Conservation (phyloP, 768 basidiomycete genomes). For the Calocybe gangraenosa region DNA sequence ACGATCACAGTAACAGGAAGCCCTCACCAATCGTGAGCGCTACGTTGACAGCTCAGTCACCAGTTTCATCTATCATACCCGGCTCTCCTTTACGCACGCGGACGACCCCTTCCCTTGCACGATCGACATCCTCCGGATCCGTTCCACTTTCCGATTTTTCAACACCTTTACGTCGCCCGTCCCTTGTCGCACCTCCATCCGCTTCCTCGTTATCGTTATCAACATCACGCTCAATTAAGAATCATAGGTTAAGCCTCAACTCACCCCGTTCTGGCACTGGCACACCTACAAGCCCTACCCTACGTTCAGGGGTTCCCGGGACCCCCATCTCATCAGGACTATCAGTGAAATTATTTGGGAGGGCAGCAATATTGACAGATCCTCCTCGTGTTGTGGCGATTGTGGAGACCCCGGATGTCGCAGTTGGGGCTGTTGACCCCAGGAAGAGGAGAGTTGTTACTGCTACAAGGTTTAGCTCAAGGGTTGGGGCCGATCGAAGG, state of each 20-base stretch:
- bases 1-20: constrained; percentile 17
- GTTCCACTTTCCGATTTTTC: constrained; percentile 5
- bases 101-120: constrained; percentile 46
- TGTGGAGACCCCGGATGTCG: constrained; percentile 85
- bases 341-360: constrained; percentile 53
- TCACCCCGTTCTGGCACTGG: constrained; percentile 20
- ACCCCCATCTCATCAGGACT: constrained; percentile 32
- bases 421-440: constrained; percentile 85
- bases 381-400: constrained; percentile 82
- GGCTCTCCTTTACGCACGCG: constrained; percentile 33
- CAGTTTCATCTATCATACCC: constrained; percentile 11
- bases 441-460: constrained; percentile 81
- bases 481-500: constrained; percentile 77
- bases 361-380: constrained; percentile 74
- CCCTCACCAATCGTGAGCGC: constrained; percentile 15
- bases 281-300: constrained; percentile 45
- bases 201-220: constrained; percentile 15
- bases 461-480: constrained; percentile 82
- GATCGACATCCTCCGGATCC: constrained; percentile 45
- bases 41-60: constrained; percentile 15
- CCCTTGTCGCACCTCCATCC: constrained; percentile 27
- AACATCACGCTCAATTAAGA: too few species aligned
- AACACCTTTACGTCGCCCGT: constrained; percentile 38
- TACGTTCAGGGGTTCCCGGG: constrained; percentile 24
- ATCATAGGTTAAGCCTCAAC: constrained; percentile 37